phyloP scores from a whole-genome alignment of 176 grass and related monocot species.

The Phragmites australis region DNA sequence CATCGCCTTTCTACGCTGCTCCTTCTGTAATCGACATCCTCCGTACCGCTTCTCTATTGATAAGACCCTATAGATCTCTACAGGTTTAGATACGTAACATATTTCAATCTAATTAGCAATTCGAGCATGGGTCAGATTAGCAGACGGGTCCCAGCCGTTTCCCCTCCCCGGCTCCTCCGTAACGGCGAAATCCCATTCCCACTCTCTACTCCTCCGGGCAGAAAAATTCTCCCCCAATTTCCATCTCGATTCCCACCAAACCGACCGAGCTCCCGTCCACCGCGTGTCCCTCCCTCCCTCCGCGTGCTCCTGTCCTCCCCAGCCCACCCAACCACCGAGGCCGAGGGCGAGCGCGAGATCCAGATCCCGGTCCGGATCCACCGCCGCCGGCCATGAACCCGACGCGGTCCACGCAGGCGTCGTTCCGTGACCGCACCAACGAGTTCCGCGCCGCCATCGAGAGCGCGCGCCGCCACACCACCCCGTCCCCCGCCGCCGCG shows the following conservation, averaged over 20 bases:
- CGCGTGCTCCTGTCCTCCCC: slow-evolving; percentile 10
- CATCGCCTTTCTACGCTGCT: too few relatives aligned
- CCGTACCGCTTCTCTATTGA: too few relatives aligned
- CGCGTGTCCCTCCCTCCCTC: not conserved
- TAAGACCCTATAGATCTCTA: too few relatives aligned
- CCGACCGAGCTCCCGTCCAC: not conserved
- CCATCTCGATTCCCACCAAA: slow-evolving; percentile 15
- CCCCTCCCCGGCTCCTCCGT: too few relatives aligned
- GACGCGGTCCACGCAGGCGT: slow-evolving; percentile 60
- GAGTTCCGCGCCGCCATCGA: slow-evolving; percentile 89
- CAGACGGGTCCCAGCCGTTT: too few relatives aligned
- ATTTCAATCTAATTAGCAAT: too few relatives aligned
- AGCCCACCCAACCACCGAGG: slow-evolving; percentile 24
- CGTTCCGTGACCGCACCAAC: slow-evolving; percentile 82
- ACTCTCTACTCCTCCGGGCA: too few relatives aligned
- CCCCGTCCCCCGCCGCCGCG: slow-evolving; percentile 10
- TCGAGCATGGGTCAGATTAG: too few relatives aligned
- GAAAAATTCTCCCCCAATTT: not conserved
- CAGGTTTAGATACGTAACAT: too few relatives aligned
- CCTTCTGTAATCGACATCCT: too few relatives aligned
- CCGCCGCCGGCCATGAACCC: slow-evolving; percentile 51
- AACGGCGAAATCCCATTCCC: too few relatives aligned
- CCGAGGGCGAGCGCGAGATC: slow-evolving; percentile 3
- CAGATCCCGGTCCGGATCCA: slow-evolving; percentile 48
- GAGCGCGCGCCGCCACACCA: slow-evolving; percentile 54